Conservation (phyloP, 192 early-diverging fungal genomes). For the Endogone sp. region DNA sequence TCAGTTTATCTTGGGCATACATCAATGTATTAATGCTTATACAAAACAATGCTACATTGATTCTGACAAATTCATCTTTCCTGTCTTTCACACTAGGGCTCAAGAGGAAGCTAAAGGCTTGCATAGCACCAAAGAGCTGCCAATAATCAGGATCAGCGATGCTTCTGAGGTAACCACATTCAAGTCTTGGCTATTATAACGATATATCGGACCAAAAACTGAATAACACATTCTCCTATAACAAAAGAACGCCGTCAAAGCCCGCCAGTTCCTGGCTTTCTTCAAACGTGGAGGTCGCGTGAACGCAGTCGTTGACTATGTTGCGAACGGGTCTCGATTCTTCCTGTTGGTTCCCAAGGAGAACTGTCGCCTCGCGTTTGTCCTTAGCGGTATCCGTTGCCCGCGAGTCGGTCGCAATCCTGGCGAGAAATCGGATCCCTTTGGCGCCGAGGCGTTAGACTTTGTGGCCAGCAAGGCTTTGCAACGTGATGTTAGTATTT, state of each 20-base stretch:
- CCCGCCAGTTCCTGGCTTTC: slow-evolving; percentile 80
- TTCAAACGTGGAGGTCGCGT: slow-evolving; percentile 79
- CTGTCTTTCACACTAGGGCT: slow-evolving; percentile 28
- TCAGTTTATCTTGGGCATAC: too few species aligned
- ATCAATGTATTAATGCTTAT: too few species aligned
- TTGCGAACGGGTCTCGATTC: slow-evolving; percentile 80
- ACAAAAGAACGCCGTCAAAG: slow-evolving; percentile 74
- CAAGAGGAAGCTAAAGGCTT: slow-evolving; percentile 69
- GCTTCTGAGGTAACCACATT: slow-evolving; percentile 69
- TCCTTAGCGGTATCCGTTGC: slow-evolving; percentile 80
- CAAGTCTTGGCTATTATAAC: neutral
- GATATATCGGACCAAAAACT: neutral
- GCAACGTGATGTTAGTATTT: slow-evolving; percentile 76
- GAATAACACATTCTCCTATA: too few species aligned
- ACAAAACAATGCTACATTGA: too few species aligned
- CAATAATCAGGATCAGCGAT: slow-evolving; percentile 71
- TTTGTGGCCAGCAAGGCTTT: slow-evolving; percentile 59
- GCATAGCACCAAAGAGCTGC: slow-evolving; percentile 73
- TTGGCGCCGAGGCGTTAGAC: slow-evolving; percentile 77
- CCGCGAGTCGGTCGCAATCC: slow-evolving; percentile 72
- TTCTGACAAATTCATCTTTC: too few species aligned
- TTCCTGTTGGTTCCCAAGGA: slow-evolving; percentile 83
- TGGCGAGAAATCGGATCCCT: slow-evolving; percentile 77
- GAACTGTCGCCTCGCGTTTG: slow-evolving; percentile 77
- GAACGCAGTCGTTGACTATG: slow-evolving; percentile 84